Conservation (phyloP, 495 filamentous ascomycete species). For the Daldinia decipiens region DNA sequence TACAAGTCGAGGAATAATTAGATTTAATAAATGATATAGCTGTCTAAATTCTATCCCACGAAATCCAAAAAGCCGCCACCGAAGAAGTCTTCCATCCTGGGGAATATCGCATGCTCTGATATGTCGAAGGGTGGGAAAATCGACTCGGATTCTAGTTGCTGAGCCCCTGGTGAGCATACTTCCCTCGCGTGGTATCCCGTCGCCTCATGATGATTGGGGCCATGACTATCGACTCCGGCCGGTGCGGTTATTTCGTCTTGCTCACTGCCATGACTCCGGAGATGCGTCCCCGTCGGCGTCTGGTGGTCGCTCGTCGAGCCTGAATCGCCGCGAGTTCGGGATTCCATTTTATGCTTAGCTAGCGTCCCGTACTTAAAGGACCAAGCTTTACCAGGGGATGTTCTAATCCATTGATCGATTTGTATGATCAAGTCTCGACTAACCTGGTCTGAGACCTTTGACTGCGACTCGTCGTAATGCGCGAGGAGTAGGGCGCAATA, state of each 20-base stretch:
- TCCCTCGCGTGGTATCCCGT: constrained; percentile 22
- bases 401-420: constrained; percentile 44
- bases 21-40: not conserved
- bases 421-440: constrained; percentile 39
- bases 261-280: constrained; percentile 1
- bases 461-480: constrained; percentile 45
- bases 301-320: constrained; percentile 7
- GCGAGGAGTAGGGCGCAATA: constrained; percentile 46
- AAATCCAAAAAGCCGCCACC: constrained; percentile 49
- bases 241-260: constrained; percentile 3
- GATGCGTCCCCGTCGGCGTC: not conserved
- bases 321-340: constrained; percentile 26
- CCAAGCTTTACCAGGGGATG: constrained; percentile 46
- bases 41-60: constrained; percentile 24
- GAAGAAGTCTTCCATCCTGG: constrained; percentile 49
- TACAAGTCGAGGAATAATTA: not conserved
- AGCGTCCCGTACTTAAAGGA: constrained; percentile 43
- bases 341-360: constrained; percentile 44
- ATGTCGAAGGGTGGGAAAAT: constrained; percentile 33
- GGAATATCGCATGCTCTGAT: constrained; percentile 41
- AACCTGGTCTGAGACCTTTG: constrained; percentile 38
- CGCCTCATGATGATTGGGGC: not conserved
- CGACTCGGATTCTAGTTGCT: constrained; percentile 25
- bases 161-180: constrained; percentile 13
- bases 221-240: not conserved